Evolutionary conservation across 495 filamentous ascomycete genomes (phyloP).

Genomic region (Neurospora sp.): DNA sequence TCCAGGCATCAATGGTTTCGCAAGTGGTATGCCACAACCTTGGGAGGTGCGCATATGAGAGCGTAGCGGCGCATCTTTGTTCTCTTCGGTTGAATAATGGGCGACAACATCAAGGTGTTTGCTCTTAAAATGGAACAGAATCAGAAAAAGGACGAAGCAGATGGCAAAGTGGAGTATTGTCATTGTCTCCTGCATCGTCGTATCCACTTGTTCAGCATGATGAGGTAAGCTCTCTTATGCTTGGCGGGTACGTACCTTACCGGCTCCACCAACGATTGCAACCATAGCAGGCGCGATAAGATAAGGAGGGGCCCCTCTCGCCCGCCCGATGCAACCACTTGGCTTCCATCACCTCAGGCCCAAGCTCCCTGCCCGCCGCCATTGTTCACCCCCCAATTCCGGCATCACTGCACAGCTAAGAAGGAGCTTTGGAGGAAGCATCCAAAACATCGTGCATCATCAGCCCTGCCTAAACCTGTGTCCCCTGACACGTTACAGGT

Average conservation of each 20-base stretch:
- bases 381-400: not conserved
- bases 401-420: not conserved
- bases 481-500: not conserved
- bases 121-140: not conserved
- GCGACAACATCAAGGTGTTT: not conserved
- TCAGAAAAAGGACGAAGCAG: not conserved
- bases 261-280: not conserved
- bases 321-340: not conserved
- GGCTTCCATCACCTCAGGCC: not conserved
- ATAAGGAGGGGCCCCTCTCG: not conserved
- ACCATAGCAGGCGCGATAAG: not conserved
- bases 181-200: not conserved
- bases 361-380: not conserved
- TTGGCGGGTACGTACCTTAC: not conserved
- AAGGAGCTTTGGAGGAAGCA: not conserved
- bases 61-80: not conserved
- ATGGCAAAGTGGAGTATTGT: not conserved
- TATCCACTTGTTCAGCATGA: not conserved
- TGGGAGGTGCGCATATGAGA: not conserved
- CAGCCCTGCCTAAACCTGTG: not conserved
- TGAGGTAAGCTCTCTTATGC: not conserved
- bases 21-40: not conserved
- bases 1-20: not conserved
- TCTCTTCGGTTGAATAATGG: not conserved
- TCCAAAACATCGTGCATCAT: not conserved